These are phyloP conservation scores for Magnaporthiopsis incrustans DNA, from an alignment of 2,329 filamentous ascomycete genomes.

Conservation along the genomic window DNA sequence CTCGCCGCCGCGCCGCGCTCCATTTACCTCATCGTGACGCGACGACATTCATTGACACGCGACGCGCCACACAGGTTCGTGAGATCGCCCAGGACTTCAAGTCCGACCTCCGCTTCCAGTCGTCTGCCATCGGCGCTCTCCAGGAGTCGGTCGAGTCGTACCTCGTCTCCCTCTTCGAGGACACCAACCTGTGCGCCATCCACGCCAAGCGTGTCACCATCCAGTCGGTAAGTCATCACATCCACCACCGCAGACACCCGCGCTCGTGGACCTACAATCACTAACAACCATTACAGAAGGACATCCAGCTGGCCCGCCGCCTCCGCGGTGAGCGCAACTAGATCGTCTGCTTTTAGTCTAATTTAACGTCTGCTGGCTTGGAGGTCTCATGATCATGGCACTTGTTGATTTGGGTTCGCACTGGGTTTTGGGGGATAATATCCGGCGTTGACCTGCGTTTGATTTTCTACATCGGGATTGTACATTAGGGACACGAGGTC, in stretches of 20 bases:
- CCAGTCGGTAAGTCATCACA: slow-evolving; percentile 52
- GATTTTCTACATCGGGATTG: slow-evolving; percentile 34
- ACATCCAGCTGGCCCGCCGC: slow-evolving; percentile 92
- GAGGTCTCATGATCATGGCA: slow-evolving; percentile 11
- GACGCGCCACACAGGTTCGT: slow-evolving; percentile 49
- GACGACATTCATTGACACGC: not conserved
- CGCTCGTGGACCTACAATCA: too few species aligned
- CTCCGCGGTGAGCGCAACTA: slow-evolving; percentile 91
- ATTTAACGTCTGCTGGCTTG: slow-evolving; percentile 15
- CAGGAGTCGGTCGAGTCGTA: slow-evolving; percentile 95
- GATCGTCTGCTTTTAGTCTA: slow-evolving; percentile 22
- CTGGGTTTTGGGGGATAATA: slow-evolving; percentile 34
- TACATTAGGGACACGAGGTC: slow-evolving; percentile 26
- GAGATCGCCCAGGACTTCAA: slow-evolving; percentile 97
- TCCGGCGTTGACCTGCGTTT: slow-evolving; percentile 15
- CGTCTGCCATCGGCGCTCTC: slow-evolving; percentile 90
- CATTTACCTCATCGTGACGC: slow-evolving; percentile 10
- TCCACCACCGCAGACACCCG: not conserved
- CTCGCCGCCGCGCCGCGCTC: not conserved
- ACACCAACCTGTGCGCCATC: slow-evolving; percentile 91
- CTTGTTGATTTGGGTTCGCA: slow-evolving; percentile 28
- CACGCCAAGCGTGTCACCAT: slow-evolving; percentile 97
- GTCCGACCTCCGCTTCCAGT: slow-evolving; percentile 95
- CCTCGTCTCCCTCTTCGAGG: slow-evolving; percentile 91
- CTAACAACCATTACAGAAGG: slow-evolving; percentile 66